Evolutionary conservation across 106 monocot species (phyloP), one percentile per base, ranked within the genome.

Genomic region (Posidonia australis): DNA sequence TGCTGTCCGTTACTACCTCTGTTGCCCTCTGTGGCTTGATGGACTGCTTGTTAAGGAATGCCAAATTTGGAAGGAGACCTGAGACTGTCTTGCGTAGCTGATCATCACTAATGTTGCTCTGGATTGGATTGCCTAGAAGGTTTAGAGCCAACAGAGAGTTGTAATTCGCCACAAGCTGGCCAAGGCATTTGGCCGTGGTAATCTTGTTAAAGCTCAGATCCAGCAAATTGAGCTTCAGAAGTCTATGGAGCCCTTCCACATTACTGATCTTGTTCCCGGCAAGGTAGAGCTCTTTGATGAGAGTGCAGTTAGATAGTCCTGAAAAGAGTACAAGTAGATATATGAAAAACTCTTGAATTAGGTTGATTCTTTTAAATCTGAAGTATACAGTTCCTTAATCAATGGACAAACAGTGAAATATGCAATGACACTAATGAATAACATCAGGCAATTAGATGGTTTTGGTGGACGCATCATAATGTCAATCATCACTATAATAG

Each of bases 181-280:
- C 90, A 5, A 94, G 76, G 12, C 86, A 77, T 46, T 86, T 94
- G 31, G 82, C 56, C 0, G 86, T 90, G 10, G 82, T 82, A 49
- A 94, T 80, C 78, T 80, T 90, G 77, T 96, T 96, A 80, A 96
- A 96, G 80, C 96, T 90, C 62, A 96, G 74, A 64, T 96, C 96
- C 1, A 96, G 53, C 0, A 96, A 78, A 10, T 81, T 56, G 0
- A 96, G 78, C 72, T 96, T 96, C 25, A 90, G 78, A 30, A 96
- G 86, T 44, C 94, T 67, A 63, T 96, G 94, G 11, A 96, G 78
- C 0, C 94, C 94, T 69, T 96, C 94, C 6, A 90, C 80, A 4
- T 86, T 66, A 41, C 90, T 87, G 51, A 96, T 87, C 76, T 96
- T 96, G 78, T 96, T 96, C 5, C 94, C 94, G 12, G 94, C 79